A percentile compares a stretch with the other conserved stretches of the same genome.
Conservation (phyloP, 495 filamentous ascomycete genomes). For the Letharia columbiana region DNA sequence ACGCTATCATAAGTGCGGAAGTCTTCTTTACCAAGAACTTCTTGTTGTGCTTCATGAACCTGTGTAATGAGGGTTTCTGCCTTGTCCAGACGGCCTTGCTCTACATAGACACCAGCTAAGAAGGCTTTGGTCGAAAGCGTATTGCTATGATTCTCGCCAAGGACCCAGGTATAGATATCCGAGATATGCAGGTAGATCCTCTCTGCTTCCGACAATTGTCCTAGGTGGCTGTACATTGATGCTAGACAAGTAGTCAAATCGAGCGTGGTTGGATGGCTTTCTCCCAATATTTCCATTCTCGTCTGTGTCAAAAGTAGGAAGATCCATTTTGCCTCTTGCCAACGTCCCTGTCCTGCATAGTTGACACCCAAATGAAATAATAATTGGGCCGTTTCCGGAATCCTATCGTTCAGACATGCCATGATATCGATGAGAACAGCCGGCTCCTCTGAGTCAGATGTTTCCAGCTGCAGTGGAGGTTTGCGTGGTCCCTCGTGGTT, state of each 20-base stretch:
- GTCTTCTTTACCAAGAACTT: not conserved
- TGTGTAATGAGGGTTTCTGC: constrained; percentile 2
- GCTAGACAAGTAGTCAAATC: not conserved
- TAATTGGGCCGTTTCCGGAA: not conserved
- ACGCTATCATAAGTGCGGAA: not conserved
- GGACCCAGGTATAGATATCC: not conserved
- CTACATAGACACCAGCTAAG: not conserved
- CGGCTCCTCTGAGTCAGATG: not conserved
- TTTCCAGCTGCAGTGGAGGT: not conserved
- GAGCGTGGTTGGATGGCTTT: not conserved
- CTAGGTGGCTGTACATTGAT: not conserved
- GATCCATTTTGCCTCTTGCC: not conserved
- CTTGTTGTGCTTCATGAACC: not conserved
- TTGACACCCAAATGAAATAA: not conserved
- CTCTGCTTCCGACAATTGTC: not conserved
- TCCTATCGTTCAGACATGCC: not conserved
- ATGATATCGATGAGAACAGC: not conserved
- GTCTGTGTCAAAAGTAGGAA: not conserved
- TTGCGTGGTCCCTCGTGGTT: not conserved
- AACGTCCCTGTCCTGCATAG: not conserved
- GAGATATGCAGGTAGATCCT: not conserved
- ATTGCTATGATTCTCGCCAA: not conserved
- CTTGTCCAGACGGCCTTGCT: constrained; percentile 5
- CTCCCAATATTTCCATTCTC: not conserved
- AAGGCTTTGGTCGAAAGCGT: not conserved